A percentile compares a stretch with the other conserved stretches of the same genome.
Evolutionary conservation across 345 rosid genomes (phyloP).

Genomic region (Populus deltoides): DNA sequence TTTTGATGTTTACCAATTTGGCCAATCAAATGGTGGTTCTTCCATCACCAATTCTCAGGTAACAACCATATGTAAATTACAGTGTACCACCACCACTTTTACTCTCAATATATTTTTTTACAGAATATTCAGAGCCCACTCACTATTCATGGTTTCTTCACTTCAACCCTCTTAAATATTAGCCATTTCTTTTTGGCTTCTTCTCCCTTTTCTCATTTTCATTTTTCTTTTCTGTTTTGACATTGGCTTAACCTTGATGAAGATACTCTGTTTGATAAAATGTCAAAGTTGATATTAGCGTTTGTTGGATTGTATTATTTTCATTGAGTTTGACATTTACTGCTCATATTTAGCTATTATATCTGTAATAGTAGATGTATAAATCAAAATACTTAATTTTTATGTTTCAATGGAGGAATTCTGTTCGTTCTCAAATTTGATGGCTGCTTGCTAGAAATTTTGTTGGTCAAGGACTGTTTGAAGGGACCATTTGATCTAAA

Average conservation of each 20-base stretch:
- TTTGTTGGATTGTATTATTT: neutral
- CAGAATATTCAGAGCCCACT: neutral
- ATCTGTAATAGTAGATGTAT: too few species aligned
- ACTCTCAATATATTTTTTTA: neutral
- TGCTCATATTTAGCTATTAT: too few species aligned
- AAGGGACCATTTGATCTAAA: neutral
- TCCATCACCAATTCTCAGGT: conserved; percentile 53
- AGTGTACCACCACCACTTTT: too few species aligned
- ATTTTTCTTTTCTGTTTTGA: too few species aligned
- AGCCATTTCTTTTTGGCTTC: neutral
- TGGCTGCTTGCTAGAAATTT: neutral
- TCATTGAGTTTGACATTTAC: neutral
- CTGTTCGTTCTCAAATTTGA: too few species aligned
- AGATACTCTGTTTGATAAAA: neutral
- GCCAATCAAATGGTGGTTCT: conserved; percentile 35
- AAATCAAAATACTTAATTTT: too few species aligned
- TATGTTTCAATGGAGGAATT: too few species aligned
- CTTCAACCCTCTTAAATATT: neutral
- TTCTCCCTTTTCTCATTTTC: neutral
- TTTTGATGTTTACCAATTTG: conserved; percentile 49
- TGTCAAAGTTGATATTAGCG: neutral
- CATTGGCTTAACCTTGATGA: too few species aligned
- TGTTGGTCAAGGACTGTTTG: neutral
- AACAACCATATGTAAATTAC: neutral
- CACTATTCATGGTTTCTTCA: too few species aligned